These are phyloP conservation scores for Sugiyamaella valdiviana DNA, from an alignment of 805 yeast species.

Conservation along the genomic window DNA sequence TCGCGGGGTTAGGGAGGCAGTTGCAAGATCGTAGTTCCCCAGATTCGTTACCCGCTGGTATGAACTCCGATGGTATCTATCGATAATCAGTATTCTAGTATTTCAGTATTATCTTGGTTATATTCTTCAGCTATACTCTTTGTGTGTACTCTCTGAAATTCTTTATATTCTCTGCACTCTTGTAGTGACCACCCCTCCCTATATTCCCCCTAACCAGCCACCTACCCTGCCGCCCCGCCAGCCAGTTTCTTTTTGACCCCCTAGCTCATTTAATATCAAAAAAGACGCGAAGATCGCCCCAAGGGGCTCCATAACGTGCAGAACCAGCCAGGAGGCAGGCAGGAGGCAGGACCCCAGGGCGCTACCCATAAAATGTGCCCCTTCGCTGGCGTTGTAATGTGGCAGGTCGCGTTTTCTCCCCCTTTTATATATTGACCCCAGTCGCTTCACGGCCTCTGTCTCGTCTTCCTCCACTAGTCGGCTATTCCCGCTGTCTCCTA, in stretches of 20 bases:
- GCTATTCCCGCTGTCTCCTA: too few species aligned
- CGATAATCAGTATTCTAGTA: neutral
- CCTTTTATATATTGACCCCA: neutral
- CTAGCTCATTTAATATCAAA: neutral
- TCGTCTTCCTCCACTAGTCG: too few species aligned
- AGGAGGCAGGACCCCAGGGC: neutral
- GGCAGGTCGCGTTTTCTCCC: neutral
- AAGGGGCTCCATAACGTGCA: neutral
- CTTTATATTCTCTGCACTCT: neutral
- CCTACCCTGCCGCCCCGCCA: neutral
- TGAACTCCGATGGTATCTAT: too few species aligned
- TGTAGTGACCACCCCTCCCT: neutral
- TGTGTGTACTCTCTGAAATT: too few species aligned
- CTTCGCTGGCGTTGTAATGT: neutral
- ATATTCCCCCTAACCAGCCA: too few species aligned
- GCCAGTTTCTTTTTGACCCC: neutral
- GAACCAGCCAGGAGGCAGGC: neutral
- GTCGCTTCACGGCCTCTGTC: too few species aligned
- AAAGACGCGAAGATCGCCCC: neutral
- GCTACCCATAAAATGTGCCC: neutral
- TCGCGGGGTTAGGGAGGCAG: neutral
- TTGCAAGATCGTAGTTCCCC: too few species aligned
- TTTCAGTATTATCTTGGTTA: neutral
- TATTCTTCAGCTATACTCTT: neutral
- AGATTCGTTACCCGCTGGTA: too few species aligned